These are phyloP conservation scores for Capronia coronata DNA, from an alignment of 2,329 filamentous ascomycete species.

Conservation along the genomic window DNA sequence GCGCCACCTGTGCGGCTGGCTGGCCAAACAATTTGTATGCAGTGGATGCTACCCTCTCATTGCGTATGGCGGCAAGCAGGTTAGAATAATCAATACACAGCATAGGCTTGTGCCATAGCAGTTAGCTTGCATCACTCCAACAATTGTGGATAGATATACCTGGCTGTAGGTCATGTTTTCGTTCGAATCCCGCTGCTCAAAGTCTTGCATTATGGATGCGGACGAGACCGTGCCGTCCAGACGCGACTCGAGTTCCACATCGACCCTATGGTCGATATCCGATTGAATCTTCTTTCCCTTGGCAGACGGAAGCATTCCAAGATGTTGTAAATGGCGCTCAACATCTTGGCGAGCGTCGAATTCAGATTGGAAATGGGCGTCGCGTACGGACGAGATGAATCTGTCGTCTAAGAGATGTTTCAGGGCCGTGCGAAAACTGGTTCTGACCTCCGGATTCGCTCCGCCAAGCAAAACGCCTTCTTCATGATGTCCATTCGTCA, in stretches of 20 bases:
- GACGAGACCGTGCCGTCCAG: constrained; percentile 29
- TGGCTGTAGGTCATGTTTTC: background rate
- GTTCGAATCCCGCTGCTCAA: background rate
- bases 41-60: constrained; percentile 9
- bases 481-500: constrained; percentile 1
- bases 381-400: constrained; percentile 29
- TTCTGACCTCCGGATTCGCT: background rate
- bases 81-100: constrained; percentile 21
- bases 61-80: constrained; percentile 14
- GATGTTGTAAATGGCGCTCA: constrained; percentile 54
- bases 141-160: constrained; percentile 1
- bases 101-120: constrained; percentile 9
- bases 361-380: constrained; percentile 46
- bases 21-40: constrained; percentile 17
- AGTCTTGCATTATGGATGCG: constrained; percentile 7
- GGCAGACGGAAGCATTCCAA: constrained; percentile 42
- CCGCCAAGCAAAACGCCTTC: background rate
- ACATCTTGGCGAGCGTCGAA: constrained; percentile 53
- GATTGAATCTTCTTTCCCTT: constrained; percentile 61
- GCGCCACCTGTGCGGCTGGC: constrained; percentile 7
- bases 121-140: constrained; percentile 1
- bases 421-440: constrained; percentile 7
- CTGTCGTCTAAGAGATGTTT: constrained; percentile 12
- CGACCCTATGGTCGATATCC: constrained; percentile 54
- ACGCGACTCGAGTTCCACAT: constrained; percentile 46